A percentile compares a stretch with the other conserved stretches of the same genome.
phyloP scores from a whole-genome alignment of 805 yeast genomes.

The Saccharomycopsis fodiens region DNA sequence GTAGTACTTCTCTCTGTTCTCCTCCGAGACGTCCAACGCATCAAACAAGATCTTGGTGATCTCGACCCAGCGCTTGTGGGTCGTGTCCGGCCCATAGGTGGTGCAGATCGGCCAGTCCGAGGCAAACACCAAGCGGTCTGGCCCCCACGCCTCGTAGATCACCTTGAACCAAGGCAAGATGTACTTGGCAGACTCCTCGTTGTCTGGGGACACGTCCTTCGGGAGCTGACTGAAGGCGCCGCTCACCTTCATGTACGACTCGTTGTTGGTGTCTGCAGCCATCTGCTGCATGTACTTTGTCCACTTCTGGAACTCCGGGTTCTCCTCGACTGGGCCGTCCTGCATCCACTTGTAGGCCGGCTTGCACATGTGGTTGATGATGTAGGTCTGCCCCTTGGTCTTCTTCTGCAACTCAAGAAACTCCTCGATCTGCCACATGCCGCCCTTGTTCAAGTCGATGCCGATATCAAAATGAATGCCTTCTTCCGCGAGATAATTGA shows the following conservation, averaged over 20 bases:
- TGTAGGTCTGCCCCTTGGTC: constrained; percentile 27
- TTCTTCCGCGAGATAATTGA: constrained; percentile 28
- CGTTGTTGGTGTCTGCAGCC: constrained; percentile 16
- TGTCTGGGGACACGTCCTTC: constrained; percentile 18
- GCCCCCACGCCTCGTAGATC: constrained; percentile 28
- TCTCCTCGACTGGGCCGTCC: not conserved
- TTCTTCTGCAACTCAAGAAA: constrained; percentile 25
- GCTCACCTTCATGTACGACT: constrained; percentile 32
- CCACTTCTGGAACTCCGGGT: constrained; percentile 23
- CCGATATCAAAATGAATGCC: constrained; percentile 36
- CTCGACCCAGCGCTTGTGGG: constrained; percentile 25
- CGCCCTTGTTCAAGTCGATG: constrained; percentile 32
- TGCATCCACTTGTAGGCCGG: constrained; percentile 26
- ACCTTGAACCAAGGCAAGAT: constrained; percentile 30
- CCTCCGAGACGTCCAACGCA: constrained; percentile 17
- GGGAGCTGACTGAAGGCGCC: constrained; percentile 36
- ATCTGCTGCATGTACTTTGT: constrained; percentile 22
- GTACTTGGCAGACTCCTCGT: constrained; percentile 18
- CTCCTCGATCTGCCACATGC: constrained; percentile 36
- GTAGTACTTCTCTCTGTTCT: constrained; percentile 21
- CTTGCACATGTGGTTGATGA: constrained; percentile 38
- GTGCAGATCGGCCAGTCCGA: constrained; percentile 41
- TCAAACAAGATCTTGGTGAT: constrained; percentile 23
- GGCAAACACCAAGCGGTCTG: constrained; percentile 32
- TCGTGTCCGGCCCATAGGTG: constrained; percentile 17